These are phyloP conservation scores for Hanseniaspora guilliermondii DNA, from an alignment of 805 yeast genomes.

Conservation along the genomic window DNA sequence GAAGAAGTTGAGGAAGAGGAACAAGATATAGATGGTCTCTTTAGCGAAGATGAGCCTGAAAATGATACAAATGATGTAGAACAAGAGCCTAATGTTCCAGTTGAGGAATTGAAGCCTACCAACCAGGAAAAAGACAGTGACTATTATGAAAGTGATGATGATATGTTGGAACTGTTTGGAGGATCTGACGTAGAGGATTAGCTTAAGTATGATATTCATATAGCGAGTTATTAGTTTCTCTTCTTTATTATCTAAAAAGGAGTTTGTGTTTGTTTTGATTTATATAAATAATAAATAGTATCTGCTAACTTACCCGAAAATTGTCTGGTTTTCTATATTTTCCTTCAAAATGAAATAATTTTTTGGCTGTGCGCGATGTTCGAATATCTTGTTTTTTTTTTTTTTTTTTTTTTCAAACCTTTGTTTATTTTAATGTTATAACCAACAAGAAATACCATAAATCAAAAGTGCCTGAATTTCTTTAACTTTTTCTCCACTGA, in stretches of 20 bases:
- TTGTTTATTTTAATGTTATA: background rate
- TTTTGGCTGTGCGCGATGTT: no score
- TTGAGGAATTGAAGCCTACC: background rate
- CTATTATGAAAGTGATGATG: conserved; percentile 4
- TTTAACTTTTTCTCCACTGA: no score
- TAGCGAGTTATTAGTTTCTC: no score
- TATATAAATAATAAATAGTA: no score
- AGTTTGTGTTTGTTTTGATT: no score
- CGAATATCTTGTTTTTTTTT: background rate
- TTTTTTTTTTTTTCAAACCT: background rate
- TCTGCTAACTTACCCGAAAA: no score
- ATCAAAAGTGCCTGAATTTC: no score
- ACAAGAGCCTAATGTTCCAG: background rate
- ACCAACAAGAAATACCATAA: background rate
- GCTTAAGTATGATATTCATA: no score
- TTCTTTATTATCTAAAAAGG: no score
- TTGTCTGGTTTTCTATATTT: no score
- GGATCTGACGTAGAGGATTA: background rate
- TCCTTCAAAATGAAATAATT: background rate
- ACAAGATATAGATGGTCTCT: conserved; percentile 2
- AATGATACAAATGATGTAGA: background rate
- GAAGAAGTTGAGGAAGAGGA: background rate
- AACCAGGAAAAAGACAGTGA: background rate
- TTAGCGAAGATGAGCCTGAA: conserved; percentile 10
- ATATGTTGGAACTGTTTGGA: conserved; percentile 12